Conservation (phyloP, 2,329 filamentous ascomycete genomes). For the Didymella pinodella region DNA sequence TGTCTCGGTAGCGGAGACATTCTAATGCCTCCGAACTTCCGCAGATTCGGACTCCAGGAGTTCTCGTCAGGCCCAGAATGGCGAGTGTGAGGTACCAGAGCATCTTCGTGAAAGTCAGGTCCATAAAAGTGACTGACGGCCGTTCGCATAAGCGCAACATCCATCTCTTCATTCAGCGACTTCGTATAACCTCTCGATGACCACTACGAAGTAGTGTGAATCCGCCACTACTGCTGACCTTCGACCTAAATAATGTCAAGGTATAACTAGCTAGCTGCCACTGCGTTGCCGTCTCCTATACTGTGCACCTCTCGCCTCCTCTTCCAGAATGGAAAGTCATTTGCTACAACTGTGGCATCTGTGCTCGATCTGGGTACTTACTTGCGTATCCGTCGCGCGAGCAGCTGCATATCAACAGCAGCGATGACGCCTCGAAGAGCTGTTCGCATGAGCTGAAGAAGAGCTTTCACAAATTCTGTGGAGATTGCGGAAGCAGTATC, state of each 20-base stretch:
- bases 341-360: conserved; percentile 65
- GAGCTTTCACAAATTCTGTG: conserved; percentile 41
- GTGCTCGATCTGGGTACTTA: conserved; percentile 60
- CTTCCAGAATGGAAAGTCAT: conserved; percentile 57
- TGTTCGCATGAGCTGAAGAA: conserved; percentile 40
- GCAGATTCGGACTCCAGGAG: background rate
- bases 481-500: conserved; percentile 38
- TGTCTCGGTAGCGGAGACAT: conserved; percentile 12
- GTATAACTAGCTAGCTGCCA: conserved; percentile 63
- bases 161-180: background rate
- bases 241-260: conserved; percentile 28
- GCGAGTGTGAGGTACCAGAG: background rate
- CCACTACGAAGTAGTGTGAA: conserved; percentile 25
- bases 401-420: conserved; percentile 36
- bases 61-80: background rate
- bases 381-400: conserved; percentile 51
- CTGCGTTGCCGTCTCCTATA: conserved; percentile 61
- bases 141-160: background rate
- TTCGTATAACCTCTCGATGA: conserved; percentile 1
- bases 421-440: conserved; percentile 32
- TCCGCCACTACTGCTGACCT: conserved; percentile 23
- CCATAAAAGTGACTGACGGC: background rate
- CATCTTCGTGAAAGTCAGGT: background rate
- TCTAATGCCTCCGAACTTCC: conserved; percentile 4
- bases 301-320: conserved; percentile 59